These are phyloP conservation scores for Apiospora marii DNA, from an alignment of 2,329 filamentous ascomycete species.

Conservation along the genomic window DNA sequence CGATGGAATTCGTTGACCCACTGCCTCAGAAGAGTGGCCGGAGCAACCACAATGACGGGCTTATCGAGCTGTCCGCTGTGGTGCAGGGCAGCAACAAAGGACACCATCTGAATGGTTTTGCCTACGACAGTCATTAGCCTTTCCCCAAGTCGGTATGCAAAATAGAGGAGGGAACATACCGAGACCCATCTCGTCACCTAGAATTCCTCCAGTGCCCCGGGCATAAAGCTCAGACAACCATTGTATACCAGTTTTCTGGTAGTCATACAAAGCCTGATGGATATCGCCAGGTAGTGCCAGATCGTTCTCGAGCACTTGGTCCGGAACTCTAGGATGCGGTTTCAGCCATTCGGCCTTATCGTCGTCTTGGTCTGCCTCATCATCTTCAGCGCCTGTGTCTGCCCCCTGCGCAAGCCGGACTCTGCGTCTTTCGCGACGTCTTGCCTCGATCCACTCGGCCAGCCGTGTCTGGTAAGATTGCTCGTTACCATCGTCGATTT, in stretches of 20 bases:
- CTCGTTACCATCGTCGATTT: conserved; percentile 90
- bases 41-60: conserved; percentile 90
- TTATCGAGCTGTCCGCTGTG: conserved; percentile 86
- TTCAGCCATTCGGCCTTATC: conserved; percentile 76
- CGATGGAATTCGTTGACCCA: conserved; percentile 99
- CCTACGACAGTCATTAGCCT: neutral
- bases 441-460: conserved; percentile 74
- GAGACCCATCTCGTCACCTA: conserved; percentile 98
- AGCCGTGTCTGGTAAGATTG: conserved; percentile 78
- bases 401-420: conserved; percentile 42
- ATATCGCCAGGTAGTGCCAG: conserved; percentile 91
- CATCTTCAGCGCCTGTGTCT: conserved; percentile 45
- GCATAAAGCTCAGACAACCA: conserved; percentile 94
- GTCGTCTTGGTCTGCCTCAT: conserved; percentile 51
- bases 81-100: conserved; percentile 89
- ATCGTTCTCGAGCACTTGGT: conserved; percentile 77
- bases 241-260: conserved; percentile 95
- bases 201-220: conserved; percentile 89
- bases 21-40: conserved; percentile 92
- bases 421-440: conserved; percentile 64
- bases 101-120: conserved; percentile 79
- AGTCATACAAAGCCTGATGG: conserved; percentile 90
- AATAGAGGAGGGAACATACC: conserved; percentile 51
- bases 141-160: neutral
- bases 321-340: conserved; percentile 82